phyloP scores from a whole-genome alignment of 805 yeast genomes.

The Saturnispora serradocipensis region DNA sequence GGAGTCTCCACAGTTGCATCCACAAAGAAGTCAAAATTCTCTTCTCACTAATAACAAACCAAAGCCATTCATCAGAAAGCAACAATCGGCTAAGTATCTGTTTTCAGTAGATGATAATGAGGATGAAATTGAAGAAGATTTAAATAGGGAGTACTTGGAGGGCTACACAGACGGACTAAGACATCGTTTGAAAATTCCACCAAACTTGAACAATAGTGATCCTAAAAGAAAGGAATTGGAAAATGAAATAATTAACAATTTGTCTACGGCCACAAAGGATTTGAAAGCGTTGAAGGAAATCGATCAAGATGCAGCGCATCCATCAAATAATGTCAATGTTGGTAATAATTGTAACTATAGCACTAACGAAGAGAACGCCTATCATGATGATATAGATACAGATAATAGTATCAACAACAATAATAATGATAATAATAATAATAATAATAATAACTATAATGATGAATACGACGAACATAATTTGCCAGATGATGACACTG shows the following conservation, averaged over 20 bases:
- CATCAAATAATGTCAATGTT: neutral
- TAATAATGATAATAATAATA: neutral
- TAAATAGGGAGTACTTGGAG: constrained; percentile 53
- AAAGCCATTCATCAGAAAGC: constrained; percentile 20
- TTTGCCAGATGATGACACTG: constrained; percentile 17
- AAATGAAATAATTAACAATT: constrained; percentile 20
- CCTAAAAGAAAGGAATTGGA: constrained; percentile 21
- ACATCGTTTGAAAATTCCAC: constrained; percentile 31
- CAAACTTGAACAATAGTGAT: constrained; percentile 16
- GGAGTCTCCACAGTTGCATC: constrained; percentile 10
- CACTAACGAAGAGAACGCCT: neutral
- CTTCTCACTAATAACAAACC: constrained; percentile 10
- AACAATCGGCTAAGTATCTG: constrained; percentile 30
- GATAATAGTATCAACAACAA: neutral
- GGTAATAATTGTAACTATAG: neutral
- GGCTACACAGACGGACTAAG: constrained; percentile 67
- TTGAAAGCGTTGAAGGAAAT: constrained; percentile 21
- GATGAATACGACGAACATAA: neutral
- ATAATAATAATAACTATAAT: neutral
- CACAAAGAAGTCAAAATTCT: constrained; percentile 5
- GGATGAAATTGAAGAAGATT: constrained; percentile 56
- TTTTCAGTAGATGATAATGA: constrained; percentile 81
- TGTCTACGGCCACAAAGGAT: constrained; percentile 19
- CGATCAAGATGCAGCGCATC: constrained; percentile 22
- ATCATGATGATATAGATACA: neutral